These are phyloP conservation scores for Ophiobolus disseminans DNA, from an alignment of 2,329 filamentous ascomycete genomes.

Conservation along the genomic window DNA sequence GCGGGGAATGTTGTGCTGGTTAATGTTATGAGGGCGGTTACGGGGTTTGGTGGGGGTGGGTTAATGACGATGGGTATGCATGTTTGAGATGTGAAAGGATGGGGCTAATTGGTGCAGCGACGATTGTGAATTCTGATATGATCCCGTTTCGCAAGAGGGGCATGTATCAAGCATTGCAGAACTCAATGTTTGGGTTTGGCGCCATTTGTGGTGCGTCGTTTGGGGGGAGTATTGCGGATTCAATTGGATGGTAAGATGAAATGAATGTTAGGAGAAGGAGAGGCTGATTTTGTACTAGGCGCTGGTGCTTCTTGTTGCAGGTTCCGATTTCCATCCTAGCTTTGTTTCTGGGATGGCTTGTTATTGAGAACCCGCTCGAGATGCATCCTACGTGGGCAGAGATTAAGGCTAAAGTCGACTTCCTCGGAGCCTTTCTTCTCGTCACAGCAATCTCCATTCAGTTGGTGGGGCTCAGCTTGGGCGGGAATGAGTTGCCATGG, in stretches of 20 bases:
- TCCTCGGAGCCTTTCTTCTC: constrained; percentile 64
- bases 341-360: constrained; percentile 60
- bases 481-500: constrained; percentile 57
- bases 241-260: constrained; percentile 47
- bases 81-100: constrained; percentile 7
- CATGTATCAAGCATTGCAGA: constrained; percentile 68
- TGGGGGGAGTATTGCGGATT: constrained; percentile 54
- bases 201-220: constrained; percentile 63
- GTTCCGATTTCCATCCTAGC: constrained; percentile 66
- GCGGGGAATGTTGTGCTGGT: constrained; percentile 30
- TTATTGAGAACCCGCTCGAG: constrained; percentile 58
- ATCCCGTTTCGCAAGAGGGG: constrained; percentile 64
- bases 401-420: constrained; percentile 61
- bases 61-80: constrained; percentile 40
- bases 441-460: constrained; percentile 66
- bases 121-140: constrained; percentile 65
- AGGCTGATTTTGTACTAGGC: constrained; percentile 17
- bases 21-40: constrained; percentile 38
- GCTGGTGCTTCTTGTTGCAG: constrained; percentile 66
- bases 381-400: constrained; percentile 27
- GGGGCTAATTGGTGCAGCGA: constrained; percentile 19
- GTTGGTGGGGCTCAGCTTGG: constrained; percentile 54
- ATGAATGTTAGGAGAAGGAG: too few relatives aligned
- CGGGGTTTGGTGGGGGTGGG: constrained; percentile 40
- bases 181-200: constrained; percentile 67